Evolutionary conservation across 306 rosid species (phyloP), one percentile per base, ranked within the genome.

Genomic region (Pyrus pyrifolia): DNA sequence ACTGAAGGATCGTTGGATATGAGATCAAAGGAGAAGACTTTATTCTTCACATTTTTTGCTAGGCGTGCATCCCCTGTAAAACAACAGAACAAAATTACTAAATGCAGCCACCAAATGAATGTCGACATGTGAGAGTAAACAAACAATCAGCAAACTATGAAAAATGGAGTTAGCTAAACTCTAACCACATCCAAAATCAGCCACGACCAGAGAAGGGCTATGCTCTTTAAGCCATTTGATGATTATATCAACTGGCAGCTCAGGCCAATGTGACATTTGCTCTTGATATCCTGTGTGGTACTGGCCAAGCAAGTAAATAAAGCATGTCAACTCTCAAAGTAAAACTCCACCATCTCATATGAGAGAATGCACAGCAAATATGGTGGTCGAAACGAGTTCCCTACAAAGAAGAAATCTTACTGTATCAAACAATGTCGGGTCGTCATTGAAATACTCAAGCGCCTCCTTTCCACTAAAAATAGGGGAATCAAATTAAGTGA

Each of bases 161-260:
- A 59, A 23, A 65, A 7, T 35, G 64, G 45, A 68, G 69, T 59
- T 60, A 19, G 69, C 17, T 11, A 53, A 80, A 35, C 58, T 40
- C 96, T 90, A 81, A 91, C 98, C 99, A 46, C 97, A 95, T 71
- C 98, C 99, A 85, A 95, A 95, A 88, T 95, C 97, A 79, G 98
- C 97, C 51, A 95, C 88, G 60, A 86, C 89, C 79, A 90, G 77
- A 58, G 96, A 90, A 53, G 93, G 87, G 74, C 76, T 84, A 79
- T 83, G 96, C 73, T 89, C 87, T 76, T 83, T 92, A 51, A 95
- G 80, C 97, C 97, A 95, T 73, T 84, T 87, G 68, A 87, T 88
- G 75, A 95, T 92, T 61, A 89, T 90, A 78, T 92, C 81, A 76
- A 95, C 92, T 0, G 97, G 97, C 74, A 81, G 84, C 86, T 95